Evolutionary conservation across 352 stramenopile genomes (phyloP), one percentile per base, ranked within the genome.

Genomic region (Phytophthora foliorum): DNA sequence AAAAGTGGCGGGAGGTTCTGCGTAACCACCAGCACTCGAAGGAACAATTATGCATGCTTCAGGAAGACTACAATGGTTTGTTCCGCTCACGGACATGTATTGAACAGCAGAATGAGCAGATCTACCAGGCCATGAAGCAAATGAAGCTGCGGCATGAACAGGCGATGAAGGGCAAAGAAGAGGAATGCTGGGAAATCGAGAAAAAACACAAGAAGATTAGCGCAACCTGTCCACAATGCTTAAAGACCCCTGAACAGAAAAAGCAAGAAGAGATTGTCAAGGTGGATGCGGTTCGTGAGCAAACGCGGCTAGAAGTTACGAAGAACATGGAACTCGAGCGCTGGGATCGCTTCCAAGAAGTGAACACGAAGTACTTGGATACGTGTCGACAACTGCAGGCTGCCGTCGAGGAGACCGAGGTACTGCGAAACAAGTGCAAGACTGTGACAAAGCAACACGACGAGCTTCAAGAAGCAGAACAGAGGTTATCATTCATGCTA

Each of bases 291-390:
- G 78, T 75, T 34, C 79, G 75, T n/a, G 81, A 89, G 45, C 77
- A 85, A 57, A 89, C 78, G 6, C 73, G 77, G 0, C 68, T 83
- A 7, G 58, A 80, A 32, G 75, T 89, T 11, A 80, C 58, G 3
- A 85, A 88, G 29, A 77, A 84, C 21, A 69, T 93, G 66, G 78
- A 93, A 54, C 56, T 90, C 29, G 83, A 85, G 58, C 80, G 81
- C 11, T 93, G 81, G 85, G 76, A 90, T 31, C 70, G 75, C 22
- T 91, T 88, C 54, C 83, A 93, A 66, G 75, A 91, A 49, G 48
- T 93, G 19, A 91, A 89, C 38, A 57, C 67, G 31, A 92, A 92
- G 67, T 91, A 91, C 51, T 82, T 93, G 53, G 73, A 87, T 25
- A 64, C 79, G 11, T 81, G 61, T 38, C 54, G 74, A 52, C 67